These are phyloP conservation scores for Tephrocybe rancida DNA, from an alignment of 768 basidiomycete species.

Conservation along the genomic window DNA sequence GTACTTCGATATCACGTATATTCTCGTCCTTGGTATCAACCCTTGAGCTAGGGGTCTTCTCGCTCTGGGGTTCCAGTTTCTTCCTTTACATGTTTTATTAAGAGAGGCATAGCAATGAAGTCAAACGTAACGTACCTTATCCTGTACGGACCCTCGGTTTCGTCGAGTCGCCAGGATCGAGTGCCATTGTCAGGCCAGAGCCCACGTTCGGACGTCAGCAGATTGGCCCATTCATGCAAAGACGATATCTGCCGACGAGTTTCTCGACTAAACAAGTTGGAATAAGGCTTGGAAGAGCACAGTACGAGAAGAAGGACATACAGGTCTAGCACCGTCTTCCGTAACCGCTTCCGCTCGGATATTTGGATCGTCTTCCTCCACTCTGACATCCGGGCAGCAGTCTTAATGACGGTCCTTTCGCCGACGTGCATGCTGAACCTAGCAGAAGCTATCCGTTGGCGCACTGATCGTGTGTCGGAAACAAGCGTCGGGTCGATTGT, in stretches of 20 bases:
- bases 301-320: constrained; percentile 32
- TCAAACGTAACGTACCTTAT: constrained; percentile 57
- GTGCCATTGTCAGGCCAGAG: constrained; percentile 69
- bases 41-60: constrained; percentile 48
- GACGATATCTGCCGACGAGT: constrained; percentile 67
- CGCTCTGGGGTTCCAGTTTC: constrained; percentile 69
- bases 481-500: constrained; percentile 57
- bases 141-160: constrained; percentile 89
- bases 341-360: constrained; percentile 72
- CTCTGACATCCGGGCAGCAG: constrained; percentile 61
- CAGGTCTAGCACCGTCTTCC: constrained; percentile 77
- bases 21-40: constrained; percentile 45
- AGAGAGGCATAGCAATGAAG: not conserved
- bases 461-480: constrained; percentile 50
- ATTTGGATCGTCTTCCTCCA: constrained; percentile 72
- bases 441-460: constrained; percentile 56
- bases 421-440: constrained; percentile 65
- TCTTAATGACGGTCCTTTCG: constrained; percentile 64
- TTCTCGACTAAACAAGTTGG: constrained; percentile 58
- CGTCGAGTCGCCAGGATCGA: constrained; percentile 78
- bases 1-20: constrained; percentile 52
- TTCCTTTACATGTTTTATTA: constrained; percentile 47
- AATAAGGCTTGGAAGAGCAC: not conserved
- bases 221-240: constrained; percentile 60
- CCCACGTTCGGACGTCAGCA: constrained; percentile 76